Conservation (phyloP, 2,329 filamentous ascomycete species). For the Elsinoe arachidis region DNA sequence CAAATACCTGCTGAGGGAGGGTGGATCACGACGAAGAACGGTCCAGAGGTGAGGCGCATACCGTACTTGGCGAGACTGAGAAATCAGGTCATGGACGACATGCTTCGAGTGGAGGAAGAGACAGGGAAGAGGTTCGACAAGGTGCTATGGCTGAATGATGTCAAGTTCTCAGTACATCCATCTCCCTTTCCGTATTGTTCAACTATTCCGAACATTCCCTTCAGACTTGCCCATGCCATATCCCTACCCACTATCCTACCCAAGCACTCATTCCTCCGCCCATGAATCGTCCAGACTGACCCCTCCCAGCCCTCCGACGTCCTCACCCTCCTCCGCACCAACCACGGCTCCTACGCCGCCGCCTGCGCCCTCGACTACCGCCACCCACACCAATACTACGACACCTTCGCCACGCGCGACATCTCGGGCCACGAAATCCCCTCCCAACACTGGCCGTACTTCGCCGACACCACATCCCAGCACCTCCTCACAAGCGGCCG, state of each 20-base stretch:
- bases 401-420: slow-evolving; percentile 55
- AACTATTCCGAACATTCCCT: background rate
- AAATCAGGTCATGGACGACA: slow-evolving; percentile 54
- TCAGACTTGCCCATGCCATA: no score
- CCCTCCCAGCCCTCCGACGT: slow-evolving; percentile 45
- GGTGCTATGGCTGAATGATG: slow-evolving; percentile 56
- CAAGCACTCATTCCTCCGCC: slow-evolving; percentile 16
- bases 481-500: slow-evolving; percentile 44
- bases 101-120: slow-evolving; percentile 41
- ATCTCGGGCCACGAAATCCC: slow-evolving; percentile 42
- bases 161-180: slow-evolving; percentile 47
- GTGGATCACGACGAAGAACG: slow-evolving; percentile 53
- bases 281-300: slow-evolving; percentile 3
- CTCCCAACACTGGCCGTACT: slow-evolving; percentile 53
- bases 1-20: slow-evolving; percentile 41
- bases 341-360: slow-evolving; percentile 51
- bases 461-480: slow-evolving; percentile 43
- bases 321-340: slow-evolving; percentile 47
- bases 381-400: slow-evolving; percentile 48
- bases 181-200: background rate
- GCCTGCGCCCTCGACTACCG: slow-evolving; percentile 55
- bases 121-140: slow-evolving; percentile 50
- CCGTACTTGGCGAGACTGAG: slow-evolving; percentile 58
- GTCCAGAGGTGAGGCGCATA: slow-evolving; percentile 54
- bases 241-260: background rate